Percentiles rank a stretch among this genome's conserved stretches.
Evolutionary conservation across 129 eudicot genomes (phyloP).

Genomic region (Flaveria ramosissima): DNA sequence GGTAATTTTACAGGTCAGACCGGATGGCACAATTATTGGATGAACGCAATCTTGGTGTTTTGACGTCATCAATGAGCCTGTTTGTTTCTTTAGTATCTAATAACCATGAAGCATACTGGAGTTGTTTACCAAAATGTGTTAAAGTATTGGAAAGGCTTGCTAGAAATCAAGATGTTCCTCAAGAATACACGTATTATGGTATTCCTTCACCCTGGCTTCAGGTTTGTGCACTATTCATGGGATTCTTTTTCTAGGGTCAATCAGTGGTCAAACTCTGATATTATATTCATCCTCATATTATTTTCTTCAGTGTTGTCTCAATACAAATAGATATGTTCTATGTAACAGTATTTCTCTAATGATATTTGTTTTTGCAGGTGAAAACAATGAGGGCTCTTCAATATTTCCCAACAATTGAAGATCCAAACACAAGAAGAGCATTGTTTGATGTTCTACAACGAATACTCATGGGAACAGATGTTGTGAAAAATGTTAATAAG

Average conservation of each 20-base stretch:
- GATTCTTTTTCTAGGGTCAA: constrained; percentile 21
- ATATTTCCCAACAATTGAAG: constrained; percentile 95
- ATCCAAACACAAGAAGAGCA: constrained; percentile 85
- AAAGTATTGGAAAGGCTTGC: constrained; percentile 88
- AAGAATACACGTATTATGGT: constrained; percentile 97
- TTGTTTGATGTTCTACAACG: constrained; percentile 97
- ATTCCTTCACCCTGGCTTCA: constrained; percentile 99
- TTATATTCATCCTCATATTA: constrained; percentile 2
- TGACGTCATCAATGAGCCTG: constrained; percentile 95
- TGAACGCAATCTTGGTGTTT: constrained; percentile 93
- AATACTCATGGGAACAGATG: constrained; percentile 94
- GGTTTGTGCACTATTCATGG: constrained; percentile 52
- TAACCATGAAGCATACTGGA: constrained; percentile 92
- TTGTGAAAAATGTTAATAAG: constrained; percentile 97
- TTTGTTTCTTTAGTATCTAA: constrained; percentile 90
- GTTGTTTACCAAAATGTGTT: constrained; percentile 98
- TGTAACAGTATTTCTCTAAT: neutral
- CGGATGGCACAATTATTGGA: constrained; percentile 94
- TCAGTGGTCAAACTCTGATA: constrained; percentile 8
- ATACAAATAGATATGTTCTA: neutral
- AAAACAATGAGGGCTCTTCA: constrained; percentile 98
- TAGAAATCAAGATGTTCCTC: constrained; percentile 90
- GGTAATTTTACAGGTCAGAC: constrained; percentile 68
- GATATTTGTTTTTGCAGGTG: constrained; percentile 53
- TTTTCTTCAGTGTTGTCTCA: constrained; percentile 12